Evolutionary conservation across 2,329 filamentous ascomycete genomes (phyloP), one percentile per base, ranked within the genome.

Genomic region (Phialophora macrospora): DNA sequence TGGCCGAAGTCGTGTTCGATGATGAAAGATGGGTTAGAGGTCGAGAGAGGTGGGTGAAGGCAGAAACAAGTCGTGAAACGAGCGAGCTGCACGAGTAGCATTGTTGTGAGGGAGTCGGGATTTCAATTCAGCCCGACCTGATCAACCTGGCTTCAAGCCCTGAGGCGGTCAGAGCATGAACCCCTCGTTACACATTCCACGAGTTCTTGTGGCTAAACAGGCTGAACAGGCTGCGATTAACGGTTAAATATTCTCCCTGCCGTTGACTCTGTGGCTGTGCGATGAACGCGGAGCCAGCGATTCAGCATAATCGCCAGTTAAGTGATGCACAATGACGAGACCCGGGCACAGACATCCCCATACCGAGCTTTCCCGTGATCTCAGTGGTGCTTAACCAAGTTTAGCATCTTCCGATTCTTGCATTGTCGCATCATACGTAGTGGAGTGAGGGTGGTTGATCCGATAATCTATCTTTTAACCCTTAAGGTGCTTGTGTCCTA

Each of bases 251-350:
- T 59, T 59, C 56, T 24, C 41, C 56, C 34, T 4, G 38, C 26
- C 56, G 44, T 20, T 20, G 30, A 32, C 28, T 49, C 28, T 59
- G 56, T 59, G 56, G 56, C 56, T 44, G 56, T 59, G 56, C 56
- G 14, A 8, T 22, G 20, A 12, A 11, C 22, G 9, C 3, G 38
- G 17, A 17, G 38, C 38, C 17, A 44, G 38, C 38, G 14, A 44
- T 7, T 11, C 48, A 26, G 24, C 55, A 38, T 34, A 46, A 24
- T 20, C 38, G 7, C 17, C 38, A 44, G n/a, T n/a, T 44, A n/a
- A n/a, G 44, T 22, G 34, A 44, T 59, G 56, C 56, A 49, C 56
- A 28, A 59, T 59, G 56, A 59, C 56, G 56, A 48, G 41, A 41
- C 28, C 24, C 26, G 32, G 52, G 52, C 14, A 4, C 28, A 22